Percentiles rank a stretch among this genome's conserved stretches.
phyloP scores from a whole-genome alignment of 129 eudicot genomes.

The Heracleum sosnowskyi region DNA sequence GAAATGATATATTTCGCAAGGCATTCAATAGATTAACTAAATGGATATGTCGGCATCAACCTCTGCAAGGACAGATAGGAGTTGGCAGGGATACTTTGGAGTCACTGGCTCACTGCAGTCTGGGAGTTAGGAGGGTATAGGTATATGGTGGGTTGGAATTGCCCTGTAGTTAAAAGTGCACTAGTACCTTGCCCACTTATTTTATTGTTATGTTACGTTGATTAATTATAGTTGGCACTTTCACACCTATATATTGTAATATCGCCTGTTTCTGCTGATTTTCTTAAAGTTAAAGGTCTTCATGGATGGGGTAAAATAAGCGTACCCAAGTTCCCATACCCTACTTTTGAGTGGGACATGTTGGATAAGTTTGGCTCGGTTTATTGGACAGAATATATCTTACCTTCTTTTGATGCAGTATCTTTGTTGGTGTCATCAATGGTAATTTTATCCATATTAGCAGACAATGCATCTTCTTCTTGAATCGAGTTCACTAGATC shows the following conservation, averaged over 20 bases:
- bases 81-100: neutral
- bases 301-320: neutral
- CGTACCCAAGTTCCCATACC: neutral
- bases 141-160: neutral
- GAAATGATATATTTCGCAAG: neutral
- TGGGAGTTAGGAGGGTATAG: neutral
- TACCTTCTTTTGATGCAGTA: constrained; percentile 29
- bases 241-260: neutral
- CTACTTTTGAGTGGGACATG: neutral
- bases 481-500: constrained; percentile 58
- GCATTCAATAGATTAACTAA: neutral
- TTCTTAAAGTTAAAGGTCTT: neutral
- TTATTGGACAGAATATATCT: neutral
- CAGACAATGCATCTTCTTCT: constrained; percentile 25
- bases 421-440: constrained; percentile 18
- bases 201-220: neutral
- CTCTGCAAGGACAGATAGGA: neutral
- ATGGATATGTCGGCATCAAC: neutral
- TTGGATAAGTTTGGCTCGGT: neutral
- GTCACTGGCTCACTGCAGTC: neutral
- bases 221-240: neutral
- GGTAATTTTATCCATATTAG: constrained; percentile 23
- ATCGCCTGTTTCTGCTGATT: neutral
- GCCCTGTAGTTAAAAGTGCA: neutral
- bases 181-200: neutral